Conservation (phyloP, 1,284 basidiomycete species). For the Melampsora occidentalis region DNA sequence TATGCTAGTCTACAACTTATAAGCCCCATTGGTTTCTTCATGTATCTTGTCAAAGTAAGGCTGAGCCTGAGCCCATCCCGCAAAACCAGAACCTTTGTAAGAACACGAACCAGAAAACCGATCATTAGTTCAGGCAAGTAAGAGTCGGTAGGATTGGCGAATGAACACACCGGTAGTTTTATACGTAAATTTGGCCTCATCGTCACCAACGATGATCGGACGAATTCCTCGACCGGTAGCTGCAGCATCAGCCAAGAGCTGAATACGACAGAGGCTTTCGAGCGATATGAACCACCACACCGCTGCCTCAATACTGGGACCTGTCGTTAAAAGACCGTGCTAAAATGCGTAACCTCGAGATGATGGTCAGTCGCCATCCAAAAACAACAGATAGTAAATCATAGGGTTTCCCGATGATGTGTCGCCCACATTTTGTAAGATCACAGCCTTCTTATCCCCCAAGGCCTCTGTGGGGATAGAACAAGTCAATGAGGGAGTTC, state of each 20-base stretch:
- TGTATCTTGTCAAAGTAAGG: slow-evolving; percentile 50
- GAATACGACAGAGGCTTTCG: slow-evolving; percentile 50
- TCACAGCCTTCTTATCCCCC: slow-evolving; percentile 53
- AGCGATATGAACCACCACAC: slow-evolving; percentile 47
- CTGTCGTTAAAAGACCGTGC: slow-evolving; percentile 51
- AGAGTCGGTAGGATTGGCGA: neutral
- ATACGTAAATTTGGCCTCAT: slow-evolving; percentile 50
- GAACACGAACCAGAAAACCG: neutral
- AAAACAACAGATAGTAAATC: neutral
- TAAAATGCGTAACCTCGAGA: slow-evolving; percentile 18
- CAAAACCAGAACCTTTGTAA: slow-evolving; percentile 47
- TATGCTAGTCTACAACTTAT: neutral
- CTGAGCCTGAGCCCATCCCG: slow-evolving; percentile 49
- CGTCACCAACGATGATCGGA: slow-evolving; percentile 46
- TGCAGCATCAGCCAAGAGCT: slow-evolving; percentile 50
- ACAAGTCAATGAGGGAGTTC: neutral
- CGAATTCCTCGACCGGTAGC: slow-evolving; percentile 47
- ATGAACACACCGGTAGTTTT: slow-evolving; percentile 15
- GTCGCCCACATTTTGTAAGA: slow-evolving; percentile 51
- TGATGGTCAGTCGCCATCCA: neutral
- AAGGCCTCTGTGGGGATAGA: slow-evolving; percentile 51
- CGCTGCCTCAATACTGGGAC: slow-evolving; percentile 50
- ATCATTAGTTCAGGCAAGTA: too few relatives aligned
- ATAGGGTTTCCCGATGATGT: too few relatives aligned
- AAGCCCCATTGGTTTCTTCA: slow-evolving; percentile 48